Evolutionary conservation across 345 rosid genomes (phyloP).

Genomic region (Linum usitatissimum): DNA sequence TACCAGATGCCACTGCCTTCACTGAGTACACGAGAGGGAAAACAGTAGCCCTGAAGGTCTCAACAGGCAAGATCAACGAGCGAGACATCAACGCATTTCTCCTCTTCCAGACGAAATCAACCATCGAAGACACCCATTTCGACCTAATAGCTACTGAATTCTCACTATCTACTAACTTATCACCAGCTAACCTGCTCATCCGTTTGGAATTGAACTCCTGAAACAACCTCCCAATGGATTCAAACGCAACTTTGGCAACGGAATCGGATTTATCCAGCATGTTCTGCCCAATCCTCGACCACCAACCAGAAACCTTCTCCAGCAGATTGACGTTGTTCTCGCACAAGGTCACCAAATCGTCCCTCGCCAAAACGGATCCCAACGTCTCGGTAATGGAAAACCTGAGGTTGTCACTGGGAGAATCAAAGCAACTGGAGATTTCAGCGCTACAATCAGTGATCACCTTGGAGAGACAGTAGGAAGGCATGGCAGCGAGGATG

Average conservation of each 20-base stretch:
- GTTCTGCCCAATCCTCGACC: conserved; percentile 71
- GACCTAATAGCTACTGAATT: conserved; percentile 85
- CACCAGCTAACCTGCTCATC: conserved; percentile 91
- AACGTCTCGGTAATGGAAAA: conserved; percentile 83
- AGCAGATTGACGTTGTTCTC: conserved; percentile 72
- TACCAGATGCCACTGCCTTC: conserved; percentile 85
- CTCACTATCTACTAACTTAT: conserved; percentile 90
- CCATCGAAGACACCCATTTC: conserved; percentile 83
- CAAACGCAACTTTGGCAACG: conserved; percentile 92
- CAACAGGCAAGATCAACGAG: conserved; percentile 75
- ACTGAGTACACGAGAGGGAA: conserved; percentile 81
- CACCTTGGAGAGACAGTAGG: conserved; percentile 65
- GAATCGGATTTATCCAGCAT: conserved; percentile 77
- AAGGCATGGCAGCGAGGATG: conserved; percentile 79
- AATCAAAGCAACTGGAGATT: conserved; percentile 72
- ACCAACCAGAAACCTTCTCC: conserved; percentile 80
- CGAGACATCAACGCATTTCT: conserved; percentile 73
- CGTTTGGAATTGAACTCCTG: conserved; percentile 85
- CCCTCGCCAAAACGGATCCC: conserved; percentile 84
- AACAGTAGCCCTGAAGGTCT: conserved; percentile 74
- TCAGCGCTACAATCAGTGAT: conserved; percentile 62
- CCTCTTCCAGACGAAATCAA: conserved; percentile 72
- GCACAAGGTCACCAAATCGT: conserved; percentile 78
- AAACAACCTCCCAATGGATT: conserved; percentile 81
- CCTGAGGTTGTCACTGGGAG: conserved; percentile 59